Evolutionary conservation across 78 protist genomes (phyloP), one percentile per base, ranked within the genome.

Genomic region (Salpingoeca rosetta): DNA sequence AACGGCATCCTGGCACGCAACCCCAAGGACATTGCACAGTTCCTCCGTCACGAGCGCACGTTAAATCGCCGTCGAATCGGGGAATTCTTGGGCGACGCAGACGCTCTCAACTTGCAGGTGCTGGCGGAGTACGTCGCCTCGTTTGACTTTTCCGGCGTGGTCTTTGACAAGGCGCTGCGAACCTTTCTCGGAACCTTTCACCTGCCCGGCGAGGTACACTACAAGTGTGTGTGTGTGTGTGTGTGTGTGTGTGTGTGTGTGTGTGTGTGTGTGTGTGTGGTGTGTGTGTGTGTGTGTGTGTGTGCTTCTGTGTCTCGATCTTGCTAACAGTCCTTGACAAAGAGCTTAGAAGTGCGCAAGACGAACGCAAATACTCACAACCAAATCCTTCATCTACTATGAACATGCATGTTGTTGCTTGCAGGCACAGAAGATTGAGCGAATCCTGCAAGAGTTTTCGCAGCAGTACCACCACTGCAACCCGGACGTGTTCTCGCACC

Each of bases 191-290:
- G 11, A 26, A 0, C 38, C 1, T 90, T 90, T 75, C 92, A 79
- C 17, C 89, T 93, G 24, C 96, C 93, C 1, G 99, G 99, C 38
- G 88, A 86, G n/a, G n/a, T n/a, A n/a, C n/a, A n/a, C n/a, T n/a
- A n/a, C n/a, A n/a, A n/a, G n/a, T n/a, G n/a, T n/a, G n/a, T n/a
- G n/a, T n/a, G n/a, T n/a, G n/a, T n/a, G n/a, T n/a, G n/a, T n/a
- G n/a, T n/a, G n/a, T n/a, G n/a, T n/a, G n/a, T n/a, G n/a, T n/a
- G n/a, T n/a, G n/a, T n/a, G n/a, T n/a, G n/a, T n/a, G n/a, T n/a
- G n/a, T n/a, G n/a, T n/a, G n/a, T n/a, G n/a, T n/a, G n/a, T n/a
- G n/a, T n/a, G n/a, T n/a, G n/a, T n/a, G n/a, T n/a, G n/a, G n/a
- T n/a, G n/a, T n/a, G n/a, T n/a, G n/a, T n/a, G n/a, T n/a, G n/a